Evolutionary conservation across 2,329 filamentous ascomycete genomes (phyloP).

Genomic region (Colletotrichum coccodes): DNA sequence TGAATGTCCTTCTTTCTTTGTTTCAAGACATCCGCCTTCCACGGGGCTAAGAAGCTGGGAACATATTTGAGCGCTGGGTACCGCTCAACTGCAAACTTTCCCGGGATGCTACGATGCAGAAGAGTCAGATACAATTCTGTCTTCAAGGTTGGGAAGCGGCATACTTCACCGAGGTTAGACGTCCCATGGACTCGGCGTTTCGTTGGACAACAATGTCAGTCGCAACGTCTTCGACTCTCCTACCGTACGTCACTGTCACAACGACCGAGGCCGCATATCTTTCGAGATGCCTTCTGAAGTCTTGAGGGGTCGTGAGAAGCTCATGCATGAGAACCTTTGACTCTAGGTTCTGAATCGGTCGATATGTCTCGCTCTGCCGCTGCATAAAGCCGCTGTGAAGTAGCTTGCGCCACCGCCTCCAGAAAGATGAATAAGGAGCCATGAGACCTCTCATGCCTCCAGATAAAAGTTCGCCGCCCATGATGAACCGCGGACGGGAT

Average conservation of each 20-base stretch:
- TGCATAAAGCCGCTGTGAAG: constrained; percentile 56
- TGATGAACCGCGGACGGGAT: constrained; percentile 56
- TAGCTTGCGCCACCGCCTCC: constrained; percentile 54
- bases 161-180: constrained; percentile 54
- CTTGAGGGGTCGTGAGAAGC: constrained; percentile 41
- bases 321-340: constrained; percentile 51
- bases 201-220: constrained; percentile 49
- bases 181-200: constrained; percentile 53
- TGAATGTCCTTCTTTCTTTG: constrained; percentile 45
- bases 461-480: constrained; percentile 54
- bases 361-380: constrained; percentile 52
- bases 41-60: constrained; percentile 49
- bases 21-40: constrained; percentile 49
- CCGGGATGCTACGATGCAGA: constrained; percentile 29
- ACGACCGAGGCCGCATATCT: constrained; percentile 53
- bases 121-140: background rate
- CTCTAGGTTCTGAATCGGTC: constrained; percentile 52
- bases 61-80: constrained; percentile 52
- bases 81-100: constrained; percentile 51
- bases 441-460: constrained; percentile 53
- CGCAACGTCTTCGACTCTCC: constrained; percentile 45
- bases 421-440: constrained; percentile 53
- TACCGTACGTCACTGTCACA: constrained; percentile 53
- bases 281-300: constrained; percentile 46
- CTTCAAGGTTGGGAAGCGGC: constrained; percentile 24